phyloP scores from a whole-genome alignment of 2,329 filamentous ascomycete genomes.

The Hortaea werneckii region DNA sequence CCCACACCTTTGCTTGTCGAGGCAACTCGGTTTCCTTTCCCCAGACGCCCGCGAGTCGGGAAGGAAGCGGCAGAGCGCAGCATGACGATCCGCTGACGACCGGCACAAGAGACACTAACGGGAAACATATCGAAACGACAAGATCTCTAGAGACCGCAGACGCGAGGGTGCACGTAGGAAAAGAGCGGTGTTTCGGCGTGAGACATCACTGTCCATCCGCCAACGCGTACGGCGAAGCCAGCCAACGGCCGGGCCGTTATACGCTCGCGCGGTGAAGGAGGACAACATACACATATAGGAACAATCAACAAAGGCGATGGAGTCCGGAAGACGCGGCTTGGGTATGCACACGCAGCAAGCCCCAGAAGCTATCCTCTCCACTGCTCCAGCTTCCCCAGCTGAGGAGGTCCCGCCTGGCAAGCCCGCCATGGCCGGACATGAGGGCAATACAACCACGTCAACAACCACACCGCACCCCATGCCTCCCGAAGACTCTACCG shows the following conservation, averaged over 20 bases:
- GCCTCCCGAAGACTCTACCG: constrained; percentile 28
- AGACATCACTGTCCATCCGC: neutral
- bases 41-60: neutral
- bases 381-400: constrained; percentile 23
- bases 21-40: no score
- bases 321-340: neutral
- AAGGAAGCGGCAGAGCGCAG: neutral
- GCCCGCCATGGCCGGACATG: neutral
- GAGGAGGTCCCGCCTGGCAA: constrained; percentile 11
- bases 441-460: constrained; percentile 7
- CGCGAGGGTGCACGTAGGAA: neutral
- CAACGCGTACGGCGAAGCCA: neutral
- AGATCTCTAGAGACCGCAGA: neutral
- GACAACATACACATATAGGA: neutral
- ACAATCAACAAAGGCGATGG: neutral
- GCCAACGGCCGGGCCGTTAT: neutral
- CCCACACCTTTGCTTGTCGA: no score
- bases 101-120: neutral
- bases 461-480: constrained; percentile 10
- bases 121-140: neutral
- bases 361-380: constrained; percentile 19
- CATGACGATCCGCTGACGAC: constrained; percentile 2
- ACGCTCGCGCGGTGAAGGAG: neutral
- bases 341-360: constrained; percentile 1
- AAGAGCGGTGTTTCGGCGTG: no score